Evolutionary conservation across 345 rosid genomes (phyloP), one percentile per base, ranked within the genome.

Genomic region (Zanthoxylum bungeanum): DNA sequence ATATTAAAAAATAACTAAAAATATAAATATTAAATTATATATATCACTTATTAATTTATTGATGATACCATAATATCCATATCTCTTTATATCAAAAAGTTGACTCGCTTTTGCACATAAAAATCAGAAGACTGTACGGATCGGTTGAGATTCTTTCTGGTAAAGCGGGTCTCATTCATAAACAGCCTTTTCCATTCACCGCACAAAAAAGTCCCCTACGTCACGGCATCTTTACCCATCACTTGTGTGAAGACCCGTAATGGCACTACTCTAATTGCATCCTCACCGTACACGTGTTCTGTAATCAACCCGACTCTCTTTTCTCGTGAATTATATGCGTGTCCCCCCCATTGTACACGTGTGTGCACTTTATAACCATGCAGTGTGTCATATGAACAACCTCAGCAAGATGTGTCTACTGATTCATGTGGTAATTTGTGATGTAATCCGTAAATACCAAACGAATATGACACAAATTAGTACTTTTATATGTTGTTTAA

Each of bases 271-370:
- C 16, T 1, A 9, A 12, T 17, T 1, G 7, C 49, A 67, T 68
- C 50, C n/a, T 25, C 36, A 14, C 36, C 71, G 7, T 68, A 25
- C 71, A 53, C 60, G 71, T 53, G 61, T 53, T 21, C 11, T 6
- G 30, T 9, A 36, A 50, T 51, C 11, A 0, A 10, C 37, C 46
- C n/a, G 7, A 9, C 25, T 53, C 58, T 53, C 1, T 10, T 10
- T 53, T 27, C 36, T 30, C 3, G n/a, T 56, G n/a, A 4, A 56
- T 27, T 14, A 14, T 36, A 5, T 14, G 36, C 28, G 60, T 27
- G 60, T 4, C 2, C 19, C 5, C 60, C 28, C 1, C 1, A 4
- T 55, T 25, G 60, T 55, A 12, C 60, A 55, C 34, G 60, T 0
- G 60, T 27, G 33, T 2, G 6, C 34, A 11, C 60, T 27, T 12